Conservation (phyloP, 768 basidiomycete genomes). For the Mycena vitilis region DNA sequence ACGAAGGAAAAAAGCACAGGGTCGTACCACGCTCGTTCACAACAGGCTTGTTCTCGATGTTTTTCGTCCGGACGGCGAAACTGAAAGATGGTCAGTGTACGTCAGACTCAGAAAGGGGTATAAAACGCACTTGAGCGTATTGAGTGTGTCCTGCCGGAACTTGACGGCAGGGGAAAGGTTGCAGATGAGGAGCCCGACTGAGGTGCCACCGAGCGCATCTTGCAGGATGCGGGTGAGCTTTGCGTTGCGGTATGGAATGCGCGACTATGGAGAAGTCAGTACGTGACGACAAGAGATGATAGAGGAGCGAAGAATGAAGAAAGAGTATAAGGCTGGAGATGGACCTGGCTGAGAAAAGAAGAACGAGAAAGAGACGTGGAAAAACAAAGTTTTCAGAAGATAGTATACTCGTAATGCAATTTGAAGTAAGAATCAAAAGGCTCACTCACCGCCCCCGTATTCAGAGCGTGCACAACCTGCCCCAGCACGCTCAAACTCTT, state of each 20-base stretch:
- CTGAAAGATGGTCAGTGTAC: too few species aligned
- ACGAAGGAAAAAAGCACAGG: neutral
- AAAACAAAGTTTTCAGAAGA: neutral
- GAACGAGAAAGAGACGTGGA: neutral
- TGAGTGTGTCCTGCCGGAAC: slow-evolving; percentile 88
- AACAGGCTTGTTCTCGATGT: slow-evolving; percentile 85
- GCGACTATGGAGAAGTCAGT: slow-evolving; percentile 55
- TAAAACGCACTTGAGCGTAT: slow-evolving; percentile 89
- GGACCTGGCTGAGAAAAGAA: too few species aligned
- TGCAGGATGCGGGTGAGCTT: slow-evolving; percentile 91
- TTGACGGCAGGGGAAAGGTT: slow-evolving; percentile 87
- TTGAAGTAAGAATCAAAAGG: neutral
- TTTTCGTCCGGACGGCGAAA: slow-evolving; percentile 87
- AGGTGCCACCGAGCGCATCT: slow-evolving; percentile 88
- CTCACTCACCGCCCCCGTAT: slow-evolving; percentile 70
- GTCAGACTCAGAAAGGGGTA: too few species aligned
- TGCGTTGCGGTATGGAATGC: slow-evolving; percentile 91
- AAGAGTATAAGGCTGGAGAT: too few species aligned
- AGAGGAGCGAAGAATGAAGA: neutral
- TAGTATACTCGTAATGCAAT: neutral
- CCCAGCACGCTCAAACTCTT: slow-evolving; percentile 88
- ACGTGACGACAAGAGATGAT: neutral
- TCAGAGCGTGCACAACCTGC: slow-evolving; percentile 89
- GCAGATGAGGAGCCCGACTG: slow-evolving; percentile 85
- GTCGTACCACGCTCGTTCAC: slow-evolving; percentile 79